These are phyloP conservation scores for Grammothele lineata DNA, from an alignment of 768 basidiomycete genomes.

Conservation along the genomic window DNA sequence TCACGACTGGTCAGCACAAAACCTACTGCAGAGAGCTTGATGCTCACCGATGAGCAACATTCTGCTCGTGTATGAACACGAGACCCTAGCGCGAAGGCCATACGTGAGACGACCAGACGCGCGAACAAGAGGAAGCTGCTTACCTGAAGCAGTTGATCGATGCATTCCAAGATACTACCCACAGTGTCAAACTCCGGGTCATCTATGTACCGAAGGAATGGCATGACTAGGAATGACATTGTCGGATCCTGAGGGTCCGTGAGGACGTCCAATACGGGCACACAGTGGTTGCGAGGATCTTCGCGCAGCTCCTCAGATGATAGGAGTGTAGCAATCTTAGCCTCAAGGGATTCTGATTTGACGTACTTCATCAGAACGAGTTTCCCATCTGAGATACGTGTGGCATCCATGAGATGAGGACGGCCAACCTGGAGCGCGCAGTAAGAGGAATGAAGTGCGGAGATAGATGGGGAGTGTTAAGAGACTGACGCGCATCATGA, in stretches of 20 bases:
- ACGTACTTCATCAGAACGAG: constrained; percentile 17
- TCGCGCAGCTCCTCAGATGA: constrained; percentile 4
- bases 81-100: constrained; percentile 11
- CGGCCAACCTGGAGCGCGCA: too few species aligned
- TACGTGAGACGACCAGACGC: too few species aligned
- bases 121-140: too few species aligned
- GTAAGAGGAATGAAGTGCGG: too few species aligned
- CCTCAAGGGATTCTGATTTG: constrained; percentile 1
- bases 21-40: too few species aligned
- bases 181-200: constrained; percentile 15
- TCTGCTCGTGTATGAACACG: constrained; percentile 16
- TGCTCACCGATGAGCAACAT: constrained; percentile 21
- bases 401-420: constrained; percentile 15
- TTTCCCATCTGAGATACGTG: constrained; percentile 13
- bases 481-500: too few species aligned
- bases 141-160: constrained; percentile 19
- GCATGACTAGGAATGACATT: constrained; percentile 19
- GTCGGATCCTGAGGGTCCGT: background rate
- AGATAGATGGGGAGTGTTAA: too few species aligned
- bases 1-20: too few species aligned
- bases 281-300: constrained; percentile 18
- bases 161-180: constrained; percentile 18
- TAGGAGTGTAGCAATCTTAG: constrained; percentile 7
- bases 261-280: constrained; percentile 17
- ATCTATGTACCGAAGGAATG: constrained; percentile 15